Base-by-base conservation (phyloP, 108 stramenopile genomes). In the Cyclostephanos invisitatus region DNA sequence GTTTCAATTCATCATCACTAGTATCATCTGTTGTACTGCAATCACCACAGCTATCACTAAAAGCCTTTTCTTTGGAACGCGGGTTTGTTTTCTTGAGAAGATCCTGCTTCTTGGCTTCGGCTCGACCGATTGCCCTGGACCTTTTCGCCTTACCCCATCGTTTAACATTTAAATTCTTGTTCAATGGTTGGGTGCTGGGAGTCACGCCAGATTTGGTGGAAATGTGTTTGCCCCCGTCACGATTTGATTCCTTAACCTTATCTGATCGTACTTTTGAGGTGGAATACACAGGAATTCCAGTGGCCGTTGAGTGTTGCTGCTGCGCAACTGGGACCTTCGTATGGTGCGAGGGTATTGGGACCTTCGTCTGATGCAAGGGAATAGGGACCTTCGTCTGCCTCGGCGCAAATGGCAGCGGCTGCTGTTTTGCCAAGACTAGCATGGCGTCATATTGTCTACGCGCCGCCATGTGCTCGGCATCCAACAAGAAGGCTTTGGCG, bases 361-460 rank as follows among this genome's bases (percentile, higher is more conserved):
- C 25, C 25, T 27, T 27, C 8, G 22, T 24, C 8, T 54, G 22
- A 3, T 56, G 25, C 6, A 14, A 14, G 7, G 15, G 27, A 57
- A 2, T 29, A 12, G 3, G 0, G 17, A 0, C 15, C 17, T 29
- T 57, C 25, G 29, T 14, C 25, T 27, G 56, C 29, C 32, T 27
- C 56, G 56, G 5, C 2, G 56, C 8, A 27, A 29, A 10, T 37
- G 60, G 36, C 36, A 37, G 60, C 9, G 60, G 60, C 60, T 61
- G 60, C 36, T 36, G 28, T 18, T 72, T 67, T 44, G 57, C 21
- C 40, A 62, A 47, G 37, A 50, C 62, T 54, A 82, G 44, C 72
- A 58, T 82, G 55, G 81, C 49, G 50, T 82, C 76, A 74, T 82
- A 82, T 36, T 73, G 53, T 42, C 69, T 68, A 38, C 62, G 66